These are phyloP conservation scores for Antitrichia curtipendula DNA, from an alignment of 225 moss, liverwort and hornwort species.

Conservation along the genomic window DNA sequence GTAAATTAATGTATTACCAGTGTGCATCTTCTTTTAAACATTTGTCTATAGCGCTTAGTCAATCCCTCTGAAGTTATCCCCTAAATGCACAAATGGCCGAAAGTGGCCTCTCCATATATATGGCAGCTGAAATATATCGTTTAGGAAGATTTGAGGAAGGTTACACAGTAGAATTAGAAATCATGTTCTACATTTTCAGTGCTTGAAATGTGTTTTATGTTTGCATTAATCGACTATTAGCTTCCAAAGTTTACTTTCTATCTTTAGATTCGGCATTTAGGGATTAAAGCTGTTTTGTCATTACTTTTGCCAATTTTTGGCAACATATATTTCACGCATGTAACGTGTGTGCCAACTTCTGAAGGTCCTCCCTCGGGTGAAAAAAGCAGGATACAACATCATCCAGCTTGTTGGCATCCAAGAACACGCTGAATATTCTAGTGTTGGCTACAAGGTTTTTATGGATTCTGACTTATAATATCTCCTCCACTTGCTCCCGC, in stretches of 20 bases:
- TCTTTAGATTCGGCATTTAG: neutral
- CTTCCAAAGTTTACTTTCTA: neutral
- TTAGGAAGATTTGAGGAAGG: neutral
- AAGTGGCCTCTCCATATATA: neutral
- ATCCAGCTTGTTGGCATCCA: slow-evolving; percentile 87
- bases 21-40: neutral
- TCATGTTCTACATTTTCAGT: neutral
- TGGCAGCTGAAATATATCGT: neutral
- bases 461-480: neutral
- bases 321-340: neutral
- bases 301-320: neutral
- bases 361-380: slow-evolving; percentile 80
- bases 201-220: neutral
- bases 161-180: too few relatives aligned
- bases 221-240: neutral
- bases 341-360: neutral
- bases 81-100: neutral
- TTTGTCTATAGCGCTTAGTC: neutral
- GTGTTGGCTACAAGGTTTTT: slow-evolving; percentile 90
- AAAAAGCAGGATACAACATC: slow-evolving; percentile 67
- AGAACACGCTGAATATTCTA: slow-evolving; percentile 91
- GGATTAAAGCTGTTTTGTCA: neutral
- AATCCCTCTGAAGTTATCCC: neutral
- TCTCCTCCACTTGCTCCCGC: neutral
- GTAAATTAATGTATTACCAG: neutral